A percentile compares a stretch with the other conserved stretches of the same genome.
These are phyloP conservation scores for Vanrija pseudolonga DNA, from an alignment of 1,284 basidiomycete species.

Conservation along the genomic window DNA sequence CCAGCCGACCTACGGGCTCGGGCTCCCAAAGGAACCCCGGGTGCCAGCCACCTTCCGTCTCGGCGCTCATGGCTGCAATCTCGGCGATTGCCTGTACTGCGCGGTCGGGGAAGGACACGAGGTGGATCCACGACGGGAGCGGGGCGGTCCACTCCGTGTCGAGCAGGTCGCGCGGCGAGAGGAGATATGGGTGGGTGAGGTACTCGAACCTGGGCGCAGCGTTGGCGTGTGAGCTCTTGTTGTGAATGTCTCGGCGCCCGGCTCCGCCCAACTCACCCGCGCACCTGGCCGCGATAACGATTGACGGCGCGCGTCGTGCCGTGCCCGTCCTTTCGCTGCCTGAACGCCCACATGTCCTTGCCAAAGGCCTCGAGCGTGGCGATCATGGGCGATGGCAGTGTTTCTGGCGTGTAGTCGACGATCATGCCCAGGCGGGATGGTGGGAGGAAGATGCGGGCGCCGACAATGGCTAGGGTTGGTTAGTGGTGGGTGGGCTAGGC, in stretches of 20 bases:
- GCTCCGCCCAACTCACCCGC: constrained; percentile 23
- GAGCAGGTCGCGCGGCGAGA: constrained; percentile 24
- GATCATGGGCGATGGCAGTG: constrained; percentile 25
- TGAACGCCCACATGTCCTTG: constrained; percentile 38
- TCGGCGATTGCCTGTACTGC: constrained; percentile 19
- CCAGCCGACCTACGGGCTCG: constrained; percentile 29
- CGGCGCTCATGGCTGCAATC: constrained; percentile 12
- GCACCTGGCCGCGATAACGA: constrained; percentile 30
- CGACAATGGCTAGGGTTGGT: constrained; percentile 33
- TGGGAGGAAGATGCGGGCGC: constrained; percentile 41
- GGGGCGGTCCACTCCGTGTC: constrained; percentile 12
- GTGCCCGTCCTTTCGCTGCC: constrained; percentile 30
- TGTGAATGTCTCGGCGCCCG: not conserved
- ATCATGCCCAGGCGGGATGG: constrained; percentile 38
- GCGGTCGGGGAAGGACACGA: constrained; percentile 31
- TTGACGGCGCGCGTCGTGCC: constrained; percentile 39
- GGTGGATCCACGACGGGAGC: constrained; percentile 29
- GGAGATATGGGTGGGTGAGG: constrained; percentile 25
- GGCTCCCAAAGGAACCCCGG: constrained; percentile 40
- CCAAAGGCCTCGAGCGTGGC: constrained; percentile 29
- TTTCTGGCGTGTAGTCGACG: constrained; percentile 32
- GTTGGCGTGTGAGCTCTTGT: not conserved
- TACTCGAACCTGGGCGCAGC: constrained; percentile 40
- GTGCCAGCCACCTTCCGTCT: constrained; percentile 13
- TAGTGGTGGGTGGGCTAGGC: not conserved